These are phyloP conservation scores for Podaxis pistillaris DNA, from an alignment of 768 basidiomycete species.

Conservation along the genomic window DNA sequence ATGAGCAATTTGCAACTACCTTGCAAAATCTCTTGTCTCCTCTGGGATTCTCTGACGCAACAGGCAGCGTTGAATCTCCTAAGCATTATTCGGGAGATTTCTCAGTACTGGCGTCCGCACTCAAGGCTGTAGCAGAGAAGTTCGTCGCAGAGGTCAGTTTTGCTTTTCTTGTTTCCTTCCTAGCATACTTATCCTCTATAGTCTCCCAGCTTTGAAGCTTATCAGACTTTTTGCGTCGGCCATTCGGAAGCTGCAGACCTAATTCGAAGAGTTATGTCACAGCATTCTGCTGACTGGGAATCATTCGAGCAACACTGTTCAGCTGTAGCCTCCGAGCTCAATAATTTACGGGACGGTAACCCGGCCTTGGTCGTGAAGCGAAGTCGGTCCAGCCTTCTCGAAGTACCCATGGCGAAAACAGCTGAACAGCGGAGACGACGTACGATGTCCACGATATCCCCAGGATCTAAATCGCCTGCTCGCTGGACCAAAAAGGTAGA, in stretches of 20 bases:
- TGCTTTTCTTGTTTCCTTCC: slow-evolving; percentile 4
- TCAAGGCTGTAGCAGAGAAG: slow-evolving; percentile 51
- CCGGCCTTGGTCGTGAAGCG: slow-evolving; percentile 16
- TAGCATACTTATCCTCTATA: slow-evolving; percentile 27
- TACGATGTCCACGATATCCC: slow-evolving; percentile 49
- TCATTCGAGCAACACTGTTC: slow-evolving; percentile 81
- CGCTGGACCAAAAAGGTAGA: slow-evolving; percentile 34
- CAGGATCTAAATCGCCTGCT: slow-evolving; percentile 40
- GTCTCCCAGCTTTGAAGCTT: slow-evolving; percentile 74
- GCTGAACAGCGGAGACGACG: slow-evolving; percentile 36
- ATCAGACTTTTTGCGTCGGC: slow-evolving; percentile 84
- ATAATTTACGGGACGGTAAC: slow-evolving; percentile 21
- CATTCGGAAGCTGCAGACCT: slow-evolving; percentile 81
- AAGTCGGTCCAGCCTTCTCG: slow-evolving; percentile 15
- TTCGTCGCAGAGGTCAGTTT: slow-evolving; percentile 56
- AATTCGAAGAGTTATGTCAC: slow-evolving; percentile 62
- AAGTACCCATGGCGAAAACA: slow-evolving; percentile 13
- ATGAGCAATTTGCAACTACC: slow-evolving; percentile 63
- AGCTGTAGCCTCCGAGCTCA: slow-evolving; percentile 41
- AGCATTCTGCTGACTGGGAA: slow-evolving; percentile 75
- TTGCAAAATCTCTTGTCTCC: slow-evolving; percentile 49
- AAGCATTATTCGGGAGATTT: slow-evolving; percentile 20
- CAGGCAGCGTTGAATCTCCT: slow-evolving; percentile 20
- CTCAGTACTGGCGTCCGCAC: slow-evolving; percentile 39
- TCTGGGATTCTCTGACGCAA: slow-evolving; percentile 46